Base-by-base conservation (phyloP, 371 early-diverging fungal species). In the Mortierella polycephala region DNA sequence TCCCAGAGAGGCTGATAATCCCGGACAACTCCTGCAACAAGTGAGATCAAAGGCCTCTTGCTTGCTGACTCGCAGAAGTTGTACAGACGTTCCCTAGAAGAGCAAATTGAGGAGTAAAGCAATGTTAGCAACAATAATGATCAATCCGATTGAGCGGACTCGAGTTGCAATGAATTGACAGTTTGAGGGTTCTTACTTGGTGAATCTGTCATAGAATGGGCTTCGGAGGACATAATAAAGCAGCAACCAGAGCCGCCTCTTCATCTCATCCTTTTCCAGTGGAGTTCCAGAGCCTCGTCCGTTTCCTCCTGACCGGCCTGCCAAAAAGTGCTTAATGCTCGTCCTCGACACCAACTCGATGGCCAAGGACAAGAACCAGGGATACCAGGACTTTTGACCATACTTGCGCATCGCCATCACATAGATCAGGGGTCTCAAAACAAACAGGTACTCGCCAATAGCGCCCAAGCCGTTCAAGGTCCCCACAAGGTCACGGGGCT, bases 1-100 rank as follows among this genome's bases (percentile, higher is more conserved):
- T 98, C 94, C 96, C 96, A 97, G 50, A 98, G 85, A 7, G 97
- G 97, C 71, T 93, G 88, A 80, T 98, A 98, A 75, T 97, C 97
- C 44, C 88, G 87, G 47, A 96, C 76, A 46, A 93, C 88, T 64
- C 90, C 90, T 67, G 88, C 85, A 7, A 77, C 68, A 50, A 77
- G 72, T 5, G 88, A 85, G 60, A 91, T 64, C 85, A 89, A 71
- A 42, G 90, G 91, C 75, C 87, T 89, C 77, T 86, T 87, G 62
- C 79, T 75, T 30, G 86, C 83, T 57, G 85, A 76, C 54, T 84
- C 85, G 67, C 83, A 83, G 40, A 89, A 82, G 16, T 82, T 73
- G n/a, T 85, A 68, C 60, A 92, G 67, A 13, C 85, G 77, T 18
- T 79, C 75, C 66, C 84, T 85, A 41, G 11, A 52, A 55, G 20